These are phyloP conservation scores for Pestalotiopsis sp. DNA, from an alignment of 2,329 filamentous ascomycete species.

Conservation along the genomic window DNA sequence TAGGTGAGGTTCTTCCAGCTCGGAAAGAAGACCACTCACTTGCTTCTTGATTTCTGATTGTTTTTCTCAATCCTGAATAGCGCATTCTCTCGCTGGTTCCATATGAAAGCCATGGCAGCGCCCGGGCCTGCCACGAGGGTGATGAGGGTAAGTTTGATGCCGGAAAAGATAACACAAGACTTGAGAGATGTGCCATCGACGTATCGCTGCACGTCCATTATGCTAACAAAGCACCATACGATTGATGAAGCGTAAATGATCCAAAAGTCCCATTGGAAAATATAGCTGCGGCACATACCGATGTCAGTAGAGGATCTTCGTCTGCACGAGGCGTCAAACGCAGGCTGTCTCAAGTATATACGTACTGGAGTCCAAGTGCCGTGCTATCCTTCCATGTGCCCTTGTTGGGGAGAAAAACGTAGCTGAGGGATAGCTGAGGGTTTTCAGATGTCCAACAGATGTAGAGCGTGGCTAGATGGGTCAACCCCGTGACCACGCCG, in stretches of 20 bases:
- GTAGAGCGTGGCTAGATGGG: conserved; percentile 24
- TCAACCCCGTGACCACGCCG: conserved; percentile 20
- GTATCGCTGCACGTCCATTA: conserved; percentile 24
- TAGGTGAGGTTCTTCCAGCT: not conserved
- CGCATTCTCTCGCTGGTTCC: conserved; percentile 28
- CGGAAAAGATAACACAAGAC: conserved; percentile 5
- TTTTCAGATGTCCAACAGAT: conserved; percentile 21
- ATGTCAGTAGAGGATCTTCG: not conserved
- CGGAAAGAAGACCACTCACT: not conserved
- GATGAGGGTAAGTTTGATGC: conserved; percentile 18
- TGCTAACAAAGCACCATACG: conserved; percentile 26
- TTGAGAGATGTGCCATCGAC: conserved; percentile 14
- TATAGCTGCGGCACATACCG: conserved; percentile 15
- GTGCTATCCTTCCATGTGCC: conserved; percentile 20
- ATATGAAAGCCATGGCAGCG: conserved; percentile 22
- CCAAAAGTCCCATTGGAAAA: conserved; percentile 31
- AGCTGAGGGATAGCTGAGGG: conserved; percentile 22
- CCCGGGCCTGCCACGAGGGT: conserved; percentile 26
- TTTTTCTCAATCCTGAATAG: conserved; percentile 25
- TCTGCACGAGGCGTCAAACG: not conserved
- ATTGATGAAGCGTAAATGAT: conserved; percentile 25
- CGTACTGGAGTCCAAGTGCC: conserved; percentile 23
- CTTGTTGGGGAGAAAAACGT: conserved; percentile 25
- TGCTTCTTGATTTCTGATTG: not conserved
- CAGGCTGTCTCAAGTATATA: not conserved